Evolutionary conservation across 345 rosid species (phyloP).

Genomic region (Salix suchowensis): DNA sequence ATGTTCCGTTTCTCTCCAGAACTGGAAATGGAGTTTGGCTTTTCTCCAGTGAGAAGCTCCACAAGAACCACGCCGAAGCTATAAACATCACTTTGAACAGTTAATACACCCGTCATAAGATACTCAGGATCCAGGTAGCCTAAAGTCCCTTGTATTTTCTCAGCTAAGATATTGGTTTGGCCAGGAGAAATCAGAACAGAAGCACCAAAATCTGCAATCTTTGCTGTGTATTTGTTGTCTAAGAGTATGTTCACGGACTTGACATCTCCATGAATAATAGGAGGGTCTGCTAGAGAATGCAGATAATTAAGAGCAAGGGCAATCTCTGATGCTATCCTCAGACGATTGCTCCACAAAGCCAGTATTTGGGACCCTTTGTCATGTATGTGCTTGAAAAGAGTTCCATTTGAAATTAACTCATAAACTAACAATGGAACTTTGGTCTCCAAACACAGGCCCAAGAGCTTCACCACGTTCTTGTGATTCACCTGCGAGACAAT

Average conservation of each 20-base stretch:
- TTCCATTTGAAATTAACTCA: slow-evolving; percentile 27
- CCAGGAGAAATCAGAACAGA: slow-evolving; percentile 22
- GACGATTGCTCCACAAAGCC: slow-evolving; percentile 16
- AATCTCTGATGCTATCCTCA: slow-evolving; percentile 20
- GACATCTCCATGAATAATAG: slow-evolving; percentile 36
- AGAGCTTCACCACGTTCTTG: slow-evolving; percentile 30
- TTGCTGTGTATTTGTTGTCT: slow-evolving; percentile 26
- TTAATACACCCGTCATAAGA: slow-evolving; percentile 18
- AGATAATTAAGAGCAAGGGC: slow-evolving; percentile 29
- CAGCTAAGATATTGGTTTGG: not conserved
- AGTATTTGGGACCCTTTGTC: slow-evolving; percentile 4
- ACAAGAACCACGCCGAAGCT: slow-evolving; percentile 35
- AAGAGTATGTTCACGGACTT: slow-evolving; percentile 32
- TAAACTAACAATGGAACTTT: slow-evolving; percentile 28
- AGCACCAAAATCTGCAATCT: slow-evolving; percentile 37
- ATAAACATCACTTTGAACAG: slow-evolving; percentile 28
- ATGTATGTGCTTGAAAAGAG: slow-evolving; percentile 20
- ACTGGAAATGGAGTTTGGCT: not conserved
- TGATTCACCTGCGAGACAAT: slow-evolving; percentile 28
- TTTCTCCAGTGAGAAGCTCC: slow-evolving; percentile 27
- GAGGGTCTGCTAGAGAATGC: slow-evolving; percentile 33
- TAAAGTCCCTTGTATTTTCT: slow-evolving; percentile 21
- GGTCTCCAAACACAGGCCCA: slow-evolving; percentile 34
- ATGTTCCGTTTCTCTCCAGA: not conserved
- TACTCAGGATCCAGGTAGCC: slow-evolving; percentile 41